Evolutionary conservation across 2,329 filamentous ascomycete genomes (phyloP).

Genomic region (Fusarium solani-melongenae): DNA sequence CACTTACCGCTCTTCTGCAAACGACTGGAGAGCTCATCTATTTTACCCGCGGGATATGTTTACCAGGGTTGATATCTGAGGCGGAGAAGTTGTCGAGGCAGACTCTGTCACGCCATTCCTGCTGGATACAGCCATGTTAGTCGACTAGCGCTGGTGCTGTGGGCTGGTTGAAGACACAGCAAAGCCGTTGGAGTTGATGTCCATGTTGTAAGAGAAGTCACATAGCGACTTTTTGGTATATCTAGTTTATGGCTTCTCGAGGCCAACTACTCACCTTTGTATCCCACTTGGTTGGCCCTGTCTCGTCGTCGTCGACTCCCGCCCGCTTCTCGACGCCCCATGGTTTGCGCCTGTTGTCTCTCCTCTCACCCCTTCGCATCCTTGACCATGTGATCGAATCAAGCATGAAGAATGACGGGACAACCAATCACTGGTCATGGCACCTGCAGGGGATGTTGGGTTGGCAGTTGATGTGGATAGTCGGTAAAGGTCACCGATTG

Average conservation of each 20-base stretch:
- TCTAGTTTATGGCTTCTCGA: neutral
- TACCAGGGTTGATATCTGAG: neutral
- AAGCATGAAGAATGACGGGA: slow-evolving; percentile 5
- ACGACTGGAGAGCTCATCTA: neutral
- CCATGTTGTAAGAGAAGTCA: neutral
- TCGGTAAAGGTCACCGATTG: slow-evolving; percentile 17
- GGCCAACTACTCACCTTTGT: neutral
- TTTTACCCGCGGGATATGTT: neutral
- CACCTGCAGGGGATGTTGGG: slow-evolving; percentile 16
- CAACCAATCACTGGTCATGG: slow-evolving; percentile 20
- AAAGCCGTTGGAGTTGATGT: neutral
- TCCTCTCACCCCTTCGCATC: slow-evolving; percentile 20
- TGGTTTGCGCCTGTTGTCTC: slow-evolving; percentile 10
- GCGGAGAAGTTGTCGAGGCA: neutral
- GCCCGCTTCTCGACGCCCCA: slow-evolving; percentile 6
- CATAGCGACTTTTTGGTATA: neutral
- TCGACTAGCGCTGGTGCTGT: neutral
- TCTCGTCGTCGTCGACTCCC: neutral
- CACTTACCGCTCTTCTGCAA: neutral
- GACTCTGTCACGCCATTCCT: slow-evolving; percentile 3
- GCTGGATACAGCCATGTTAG: neutral
- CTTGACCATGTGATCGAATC: slow-evolving; percentile 16
- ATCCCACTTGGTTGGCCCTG: neutral
- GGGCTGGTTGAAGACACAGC: neutral
- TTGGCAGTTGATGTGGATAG: slow-evolving; percentile 4